Conservation (phyloP, 2,329 filamentous ascomycete genomes). For the Capronia coronata region DNA sequence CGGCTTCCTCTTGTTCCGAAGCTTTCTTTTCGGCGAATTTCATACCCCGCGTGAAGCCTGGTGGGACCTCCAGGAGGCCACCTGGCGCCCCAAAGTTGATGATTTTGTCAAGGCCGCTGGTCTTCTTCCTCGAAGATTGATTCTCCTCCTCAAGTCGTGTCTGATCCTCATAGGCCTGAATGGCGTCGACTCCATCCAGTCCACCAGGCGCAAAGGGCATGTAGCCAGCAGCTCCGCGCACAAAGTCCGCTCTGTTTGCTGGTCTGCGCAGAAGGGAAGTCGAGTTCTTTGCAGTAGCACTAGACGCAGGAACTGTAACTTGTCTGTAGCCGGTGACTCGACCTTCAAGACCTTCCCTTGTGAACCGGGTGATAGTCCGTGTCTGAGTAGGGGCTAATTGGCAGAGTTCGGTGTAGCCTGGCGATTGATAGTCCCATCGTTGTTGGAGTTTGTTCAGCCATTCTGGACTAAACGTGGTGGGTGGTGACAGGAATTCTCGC, state of each 20-base stretch:
- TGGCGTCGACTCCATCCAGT: slow-evolving; percentile 75
- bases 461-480: slow-evolving; percentile 67
- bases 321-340: slow-evolving; percentile 90
- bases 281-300: slow-evolving; percentile 88
- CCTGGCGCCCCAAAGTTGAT: slow-evolving; percentile 75
- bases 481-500: slow-evolving; percentile 69
- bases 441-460: slow-evolving; percentile 90
- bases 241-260: slow-evolving; percentile 79
- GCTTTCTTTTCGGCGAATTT: slow-evolving; percentile 59
- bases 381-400: slow-evolving; percentile 84
- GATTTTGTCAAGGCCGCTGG: slow-evolving; percentile 64
- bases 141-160: slow-evolving; percentile 49
- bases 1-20: slow-evolving; percentile 53
- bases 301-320: slow-evolving; percentile 82
- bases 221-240: slow-evolving; percentile 85
- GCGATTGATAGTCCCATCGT: slow-evolving; percentile 70
- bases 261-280: slow-evolving; percentile 83
- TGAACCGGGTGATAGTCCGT: slow-evolving; percentile 88
- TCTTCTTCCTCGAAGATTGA: slow-evolving; percentile 33
- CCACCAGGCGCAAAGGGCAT: slow-evolving; percentile 92
- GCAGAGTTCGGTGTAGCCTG: slow-evolving; percentile 75
- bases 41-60: slow-evolving; percentile 73
- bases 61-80: slow-evolving; percentile 71
- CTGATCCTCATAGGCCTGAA: slow-evolving; percentile 76
- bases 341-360: slow-evolving; percentile 83